phyloP scores from a whole-genome alignment of 805 yeast species.

The Lachancea lanzarotensis region DNA sequence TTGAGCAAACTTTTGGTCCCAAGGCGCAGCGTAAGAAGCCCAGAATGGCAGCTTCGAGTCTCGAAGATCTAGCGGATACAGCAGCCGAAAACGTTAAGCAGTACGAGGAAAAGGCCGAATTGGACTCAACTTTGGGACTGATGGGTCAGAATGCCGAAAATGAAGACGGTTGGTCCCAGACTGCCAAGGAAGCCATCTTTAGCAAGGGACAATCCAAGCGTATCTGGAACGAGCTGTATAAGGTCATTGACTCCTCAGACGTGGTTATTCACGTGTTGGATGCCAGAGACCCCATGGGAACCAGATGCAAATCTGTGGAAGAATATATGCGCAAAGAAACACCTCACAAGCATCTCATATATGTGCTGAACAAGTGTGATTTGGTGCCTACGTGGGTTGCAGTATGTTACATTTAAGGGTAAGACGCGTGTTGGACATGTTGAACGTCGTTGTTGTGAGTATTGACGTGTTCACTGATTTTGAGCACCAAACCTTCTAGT shows the following conservation, averaged over 20 bases:
- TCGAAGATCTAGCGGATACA: constrained; percentile 66
- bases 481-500: constrained; percentile 76
- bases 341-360: constrained; percentile 92
- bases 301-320: constrained; percentile 90
- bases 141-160: constrained; percentile 59
- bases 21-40: constrained; percentile 92
- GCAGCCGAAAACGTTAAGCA: constrained; percentile 51
- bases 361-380: constrained; percentile 94
- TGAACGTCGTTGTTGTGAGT: constrained; percentile 7
- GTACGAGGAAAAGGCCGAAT: constrained; percentile 69
- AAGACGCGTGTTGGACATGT: too few relatives aligned
- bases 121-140: constrained; percentile 68
- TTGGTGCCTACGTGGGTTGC: constrained; percentile 99
- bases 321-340: constrained; percentile 89
- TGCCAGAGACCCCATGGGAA: constrained; percentile 96
- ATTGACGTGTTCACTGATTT: background rate
- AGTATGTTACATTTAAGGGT: constrained; percentile 54
- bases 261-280: constrained; percentile 94
- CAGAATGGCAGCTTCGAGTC: constrained; percentile 63
- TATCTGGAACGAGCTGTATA: constrained; percentile 96
- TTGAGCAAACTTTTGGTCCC: constrained; percentile 81
- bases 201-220: constrained; percentile 96
- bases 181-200: constrained; percentile 93
- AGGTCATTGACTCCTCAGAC: constrained; percentile 95
- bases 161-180: constrained; percentile 78